phyloP scores from a whole-genome alignment of 2,329 filamentous ascomycete genomes.

The Penicillium vulpinum region DNA sequence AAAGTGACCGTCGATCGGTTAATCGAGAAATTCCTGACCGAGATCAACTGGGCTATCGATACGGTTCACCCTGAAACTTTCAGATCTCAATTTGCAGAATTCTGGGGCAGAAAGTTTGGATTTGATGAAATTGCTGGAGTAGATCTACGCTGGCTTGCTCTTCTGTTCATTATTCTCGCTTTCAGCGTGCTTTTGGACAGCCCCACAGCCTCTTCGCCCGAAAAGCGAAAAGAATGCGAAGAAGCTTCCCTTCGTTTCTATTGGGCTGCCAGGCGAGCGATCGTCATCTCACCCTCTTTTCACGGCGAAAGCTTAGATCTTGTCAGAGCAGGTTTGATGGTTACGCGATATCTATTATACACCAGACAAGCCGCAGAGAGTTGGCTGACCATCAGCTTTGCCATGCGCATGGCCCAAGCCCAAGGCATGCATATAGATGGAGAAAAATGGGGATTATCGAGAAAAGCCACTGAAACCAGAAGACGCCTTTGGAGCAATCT shows the following conservation, averaged over 20 bases:
- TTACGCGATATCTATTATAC: slow-evolving; percentile 45
- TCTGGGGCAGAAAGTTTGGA: slow-evolving; percentile 44
- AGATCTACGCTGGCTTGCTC: slow-evolving; percentile 45
- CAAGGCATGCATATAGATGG: slow-evolving; percentile 49
- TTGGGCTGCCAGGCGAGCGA: slow-evolving; percentile 43
- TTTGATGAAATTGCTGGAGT: slow-evolving; percentile 44
- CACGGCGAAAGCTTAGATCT: slow-evolving; percentile 45
- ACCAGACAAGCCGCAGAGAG: slow-evolving; percentile 41
- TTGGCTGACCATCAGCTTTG: slow-evolving; percentile 47
- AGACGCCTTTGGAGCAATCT: slow-evolving; percentile 44
- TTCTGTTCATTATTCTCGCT: slow-evolving; percentile 45
- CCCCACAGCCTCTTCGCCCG: slow-evolving; percentile 31
- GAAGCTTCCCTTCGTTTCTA: slow-evolving; percentile 45
- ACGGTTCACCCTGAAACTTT: slow-evolving; percentile 40
- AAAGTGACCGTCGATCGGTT: slow-evolving; percentile 41
- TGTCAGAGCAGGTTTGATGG: slow-evolving; percentile 41
- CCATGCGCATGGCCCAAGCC: slow-evolving; percentile 47
- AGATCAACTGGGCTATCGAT: slow-evolving; percentile 43
- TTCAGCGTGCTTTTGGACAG: slow-evolving; percentile 42
- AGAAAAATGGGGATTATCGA: slow-evolving; percentile 40
- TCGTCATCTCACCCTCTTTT: slow-evolving; percentile 46
- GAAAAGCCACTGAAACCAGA: slow-evolving; percentile 40
- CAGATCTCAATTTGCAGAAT: slow-evolving; percentile 38
- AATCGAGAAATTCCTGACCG: slow-evolving; percentile 35
- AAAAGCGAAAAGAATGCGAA: slow-evolving; percentile 39